phyloP scores from a whole-genome alignment of 805 yeast genomes.

The Ogataea kodamae region DNA sequence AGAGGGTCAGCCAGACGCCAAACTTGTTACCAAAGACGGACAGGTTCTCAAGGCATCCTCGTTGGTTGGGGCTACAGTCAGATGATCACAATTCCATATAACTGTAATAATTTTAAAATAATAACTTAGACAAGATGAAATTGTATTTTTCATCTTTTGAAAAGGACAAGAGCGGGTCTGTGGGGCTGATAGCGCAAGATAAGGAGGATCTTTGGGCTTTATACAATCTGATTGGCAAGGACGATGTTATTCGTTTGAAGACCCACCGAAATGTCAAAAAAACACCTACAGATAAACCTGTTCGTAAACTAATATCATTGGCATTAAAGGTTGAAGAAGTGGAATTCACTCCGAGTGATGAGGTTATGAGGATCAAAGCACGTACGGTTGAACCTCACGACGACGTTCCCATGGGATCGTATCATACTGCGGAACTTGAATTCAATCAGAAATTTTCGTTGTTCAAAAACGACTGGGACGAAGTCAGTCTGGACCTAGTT shows the following conservation, averaged over 20 bases:
- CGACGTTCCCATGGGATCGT: slow-evolving; percentile 80
- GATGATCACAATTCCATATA: slow-evolving; percentile 28
- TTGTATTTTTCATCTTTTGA: slow-evolving; percentile 46
- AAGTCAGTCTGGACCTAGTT: slow-evolving; percentile 58
- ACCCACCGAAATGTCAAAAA: slow-evolving; percentile 63
- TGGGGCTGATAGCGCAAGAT: slow-evolving; percentile 76
- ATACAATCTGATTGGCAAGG: slow-evolving; percentile 73
- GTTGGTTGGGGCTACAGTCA: slow-evolving; percentile 73
- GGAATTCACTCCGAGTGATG: slow-evolving; percentile 78
- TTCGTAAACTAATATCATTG: slow-evolving; percentile 59
- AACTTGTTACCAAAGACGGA: slow-evolving; percentile 77
- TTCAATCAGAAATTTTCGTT: slow-evolving; percentile 66
- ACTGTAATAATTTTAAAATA: too few relatives aligned
- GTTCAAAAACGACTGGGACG: slow-evolving; percentile 78
- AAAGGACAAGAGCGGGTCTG: slow-evolving; percentile 60
- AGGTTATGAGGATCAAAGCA: slow-evolving; percentile 77
- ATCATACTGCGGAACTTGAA: slow-evolving; percentile 81
- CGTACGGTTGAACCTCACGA: slow-evolving; percentile 62
- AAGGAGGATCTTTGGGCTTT: slow-evolving; percentile 88
- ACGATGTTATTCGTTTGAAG: slow-evolving; percentile 68
- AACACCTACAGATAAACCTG: slow-evolving; percentile 20
- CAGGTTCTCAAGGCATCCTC: slow-evolving; percentile 71
- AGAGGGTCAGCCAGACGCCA: slow-evolving; percentile 70
- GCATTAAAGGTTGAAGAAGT: slow-evolving; percentile 59
- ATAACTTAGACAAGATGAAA: slow-evolving; percentile 57